Base-by-base conservation (phyloP, 371 early-diverging fungal species). In the Lichtheimia corymbifera region DNA sequence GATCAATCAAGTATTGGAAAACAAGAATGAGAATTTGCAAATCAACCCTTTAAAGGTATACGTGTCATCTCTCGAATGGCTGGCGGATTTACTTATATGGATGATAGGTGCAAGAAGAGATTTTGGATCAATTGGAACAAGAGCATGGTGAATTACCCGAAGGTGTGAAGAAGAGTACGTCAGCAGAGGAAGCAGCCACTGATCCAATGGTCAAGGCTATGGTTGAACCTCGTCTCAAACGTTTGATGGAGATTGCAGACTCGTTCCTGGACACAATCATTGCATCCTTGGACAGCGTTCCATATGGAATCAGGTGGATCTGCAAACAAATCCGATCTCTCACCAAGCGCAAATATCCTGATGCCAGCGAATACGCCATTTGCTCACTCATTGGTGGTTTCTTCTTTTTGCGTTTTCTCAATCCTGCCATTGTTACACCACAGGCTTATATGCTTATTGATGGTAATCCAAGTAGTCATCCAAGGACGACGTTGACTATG, bases 241-340 rank as follows among this genome's bases (percentile, higher is more conserved):
- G 85, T 70, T 80, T 96, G 50, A 89, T 87, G 77, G 91, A 93
- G 22, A 91, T 95, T 50, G 88, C 94, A 25, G 83, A 85, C 61
- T 78, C 82, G 11, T 93, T 96, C 64, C 72, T 96, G 42, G 82
- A 83, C 42, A 92, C 90, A 6, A 94, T 96, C 56, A 83, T 95
- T 30, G 77, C 77, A 22, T 88, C 90, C 3, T 72, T 92, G 24
- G 93, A 94, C 53, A 83, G 88, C 60, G 91, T 92, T 14, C 97
- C 97, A 0, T 95, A 93, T 63, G 97, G 96, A 25, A 95, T 96
- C 66, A 83, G 95, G 30, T 96, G 96, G 96, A 93, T 96, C 53
- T 96, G 97, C 76, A 96, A 96, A 68, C 95, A 95, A 74, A 95
- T 96, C 72, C 80, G 89, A 24, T 89, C 88, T 9, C 71, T 95